Evolutionary conservation across 495 filamentous ascomycete species (phyloP).

Genomic region (Xylaria curta): DNA sequence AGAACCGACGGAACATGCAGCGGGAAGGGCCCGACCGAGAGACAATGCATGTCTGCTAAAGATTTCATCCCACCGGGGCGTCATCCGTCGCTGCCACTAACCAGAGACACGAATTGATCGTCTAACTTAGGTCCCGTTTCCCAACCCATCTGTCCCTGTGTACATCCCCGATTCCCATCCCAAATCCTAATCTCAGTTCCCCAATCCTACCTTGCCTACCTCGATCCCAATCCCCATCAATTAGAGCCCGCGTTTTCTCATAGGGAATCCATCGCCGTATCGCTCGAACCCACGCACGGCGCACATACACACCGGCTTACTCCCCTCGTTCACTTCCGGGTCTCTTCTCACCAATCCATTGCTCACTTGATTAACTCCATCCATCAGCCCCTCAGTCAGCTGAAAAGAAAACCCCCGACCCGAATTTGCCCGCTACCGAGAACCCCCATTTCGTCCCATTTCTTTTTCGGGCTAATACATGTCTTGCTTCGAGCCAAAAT

Average conservation of each 20-base stretch:
- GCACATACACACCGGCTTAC: conserved; percentile 4
- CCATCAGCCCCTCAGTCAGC: conserved; percentile 18
- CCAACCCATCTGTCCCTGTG: no score
- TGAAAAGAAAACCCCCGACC: conserved; percentile 16
- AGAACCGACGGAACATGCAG: conserved; percentile 16
- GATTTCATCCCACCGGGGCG: conserved; percentile 7
- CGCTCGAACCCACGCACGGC: background rate
- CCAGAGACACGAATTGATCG: no score
- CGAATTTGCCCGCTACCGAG: conserved; percentile 19
- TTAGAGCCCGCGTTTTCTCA: background rate
- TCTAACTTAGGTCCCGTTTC: no score
- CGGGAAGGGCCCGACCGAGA: conserved; percentile 24
- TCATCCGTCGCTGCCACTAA: conserved; percentile 2
- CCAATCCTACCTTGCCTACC: background rate
- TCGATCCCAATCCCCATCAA: background rate
- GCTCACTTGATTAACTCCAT: conserved; percentile 1
- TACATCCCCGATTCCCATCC: background rate
- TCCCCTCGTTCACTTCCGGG: conserved; percentile 11
- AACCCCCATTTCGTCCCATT: background rate
- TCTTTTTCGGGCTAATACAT: conserved; percentile 20
- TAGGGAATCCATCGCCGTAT: background rate
- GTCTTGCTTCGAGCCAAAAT: background rate
- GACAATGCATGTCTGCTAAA: conserved; percentile 9
- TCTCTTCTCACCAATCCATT: background rate
- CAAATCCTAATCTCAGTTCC: background rate